Evolutionary conservation across 1,139 yeast genomes (phyloP).

Genomic region (Kluyveromyces sp.): DNA sequence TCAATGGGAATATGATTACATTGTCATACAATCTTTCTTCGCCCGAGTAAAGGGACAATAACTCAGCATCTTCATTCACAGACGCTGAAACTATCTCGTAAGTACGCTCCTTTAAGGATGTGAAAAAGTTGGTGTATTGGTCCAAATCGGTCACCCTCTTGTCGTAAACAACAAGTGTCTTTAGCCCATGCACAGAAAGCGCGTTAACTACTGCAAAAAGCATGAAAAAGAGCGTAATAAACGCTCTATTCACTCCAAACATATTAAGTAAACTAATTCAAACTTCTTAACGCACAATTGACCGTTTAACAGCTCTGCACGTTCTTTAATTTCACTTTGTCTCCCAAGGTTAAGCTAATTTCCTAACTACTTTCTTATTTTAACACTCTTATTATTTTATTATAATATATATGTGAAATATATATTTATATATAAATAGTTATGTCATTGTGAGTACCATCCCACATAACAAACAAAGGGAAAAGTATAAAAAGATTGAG

Average conservation of each 20-base stretch:
- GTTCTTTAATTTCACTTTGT: too few relatives aligned
- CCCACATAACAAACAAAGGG: too few relatives aligned
- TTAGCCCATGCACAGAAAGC: conserved; percentile 19
- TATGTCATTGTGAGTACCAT: too few relatives aligned
- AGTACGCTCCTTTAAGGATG: conserved; percentile 27
- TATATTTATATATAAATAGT: too few relatives aligned
- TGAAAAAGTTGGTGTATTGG: conserved; percentile 30
- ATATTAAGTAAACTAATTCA: neutral
- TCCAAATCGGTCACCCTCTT: conserved; percentile 24
- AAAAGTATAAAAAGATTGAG: too few relatives aligned
- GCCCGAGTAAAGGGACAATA: conserved; percentile 33
- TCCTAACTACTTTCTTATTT: too few relatives aligned
- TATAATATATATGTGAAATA: too few relatives aligned
- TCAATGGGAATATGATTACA: conserved; percentile 47
- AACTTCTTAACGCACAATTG: neutral
- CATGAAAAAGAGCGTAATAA: neutral
- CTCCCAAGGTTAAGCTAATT: too few relatives aligned
- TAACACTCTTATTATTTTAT: too few relatives aligned
- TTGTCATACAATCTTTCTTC: conserved; percentile 45
- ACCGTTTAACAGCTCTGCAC: neutral
- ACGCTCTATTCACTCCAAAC: neutral
- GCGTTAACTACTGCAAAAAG: conserved; percentile 6
- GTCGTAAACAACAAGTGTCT: conserved; percentile 34
- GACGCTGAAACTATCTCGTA: conserved; percentile 26
- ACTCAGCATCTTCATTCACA: conserved; percentile 23